Evolutionary conservation across 768 basidiomycete species (phyloP).

Genomic region (Paxillus rubicundulus): DNA sequence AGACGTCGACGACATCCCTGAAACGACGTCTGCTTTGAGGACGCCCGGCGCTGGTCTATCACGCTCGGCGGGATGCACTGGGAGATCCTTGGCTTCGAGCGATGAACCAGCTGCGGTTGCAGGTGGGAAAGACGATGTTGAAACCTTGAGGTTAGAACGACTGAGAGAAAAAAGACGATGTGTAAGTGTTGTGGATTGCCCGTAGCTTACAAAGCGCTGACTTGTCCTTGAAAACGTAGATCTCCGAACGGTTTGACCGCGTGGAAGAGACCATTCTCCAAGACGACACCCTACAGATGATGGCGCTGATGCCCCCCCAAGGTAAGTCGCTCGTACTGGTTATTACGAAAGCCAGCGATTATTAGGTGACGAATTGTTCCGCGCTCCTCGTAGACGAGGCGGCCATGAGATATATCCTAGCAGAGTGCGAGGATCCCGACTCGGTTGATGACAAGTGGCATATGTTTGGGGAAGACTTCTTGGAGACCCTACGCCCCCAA

Average conservation of each 20-base stretch:
- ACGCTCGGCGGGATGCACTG: not conserved
- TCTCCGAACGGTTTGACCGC: conserved; percentile 10
- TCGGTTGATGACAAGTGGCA: conserved; percentile 18
- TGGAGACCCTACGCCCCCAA: conserved; percentile 11
- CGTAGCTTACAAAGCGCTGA: not conserved
- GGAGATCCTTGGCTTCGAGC: not conserved
- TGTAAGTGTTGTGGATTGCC: conserved; percentile 13
- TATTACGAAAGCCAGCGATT: not conserved
- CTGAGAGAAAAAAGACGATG: conserved; percentile 19
- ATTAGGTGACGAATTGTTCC: not conserved
- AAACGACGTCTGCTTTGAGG: conserved; percentile 7
- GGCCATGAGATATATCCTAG: conserved; percentile 10
- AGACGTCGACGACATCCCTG: not conserved
- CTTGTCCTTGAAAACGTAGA: conserved; percentile 8
- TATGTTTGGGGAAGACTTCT: conserved; percentile 17
- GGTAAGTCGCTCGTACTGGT: conserved; percentile 7
- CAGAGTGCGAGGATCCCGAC: conserved; percentile 16
- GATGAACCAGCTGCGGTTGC: not conserved
- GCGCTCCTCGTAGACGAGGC: conserved; percentile 11
- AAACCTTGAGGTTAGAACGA: conserved; percentile 7
- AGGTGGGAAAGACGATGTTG: conserved; percentile 10
- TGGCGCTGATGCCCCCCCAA: conserved; percentile 19
- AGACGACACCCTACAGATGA: conserved; percentile 24
- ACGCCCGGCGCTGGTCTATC: conserved; percentile 12
- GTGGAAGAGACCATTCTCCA: conserved; percentile 15